phyloP scores from a whole-genome alignment of 768 basidiomycete species.

The Suillus subalutaceus region DNA sequence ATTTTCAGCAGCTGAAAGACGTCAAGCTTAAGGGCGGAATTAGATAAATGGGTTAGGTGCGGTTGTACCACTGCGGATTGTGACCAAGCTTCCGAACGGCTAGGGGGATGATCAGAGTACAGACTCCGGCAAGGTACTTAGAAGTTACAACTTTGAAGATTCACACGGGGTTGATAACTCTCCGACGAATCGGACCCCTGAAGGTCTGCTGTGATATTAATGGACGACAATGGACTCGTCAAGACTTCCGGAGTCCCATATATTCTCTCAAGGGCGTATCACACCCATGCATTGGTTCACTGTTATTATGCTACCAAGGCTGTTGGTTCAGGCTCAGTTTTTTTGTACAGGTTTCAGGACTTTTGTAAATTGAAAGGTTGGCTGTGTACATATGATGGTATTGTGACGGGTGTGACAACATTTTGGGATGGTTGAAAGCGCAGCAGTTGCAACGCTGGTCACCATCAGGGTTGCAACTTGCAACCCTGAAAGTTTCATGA shows the following conservation, averaged over 20 bases:
- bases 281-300: not conserved
- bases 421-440: not conserved
- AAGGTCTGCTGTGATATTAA: too few relatives aligned
- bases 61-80: not conserved
- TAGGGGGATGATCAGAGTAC: not conserved
- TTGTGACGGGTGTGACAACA: not conserved
- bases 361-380: not conserved
- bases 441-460: not conserved
- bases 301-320: not conserved
- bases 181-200: not conserved
- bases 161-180: not conserved
- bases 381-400: not conserved
- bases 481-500: constrained; percentile 7
- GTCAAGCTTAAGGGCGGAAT: not conserved
- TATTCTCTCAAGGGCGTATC: too few relatives aligned
- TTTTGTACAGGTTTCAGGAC: not conserved
- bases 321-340: not conserved
- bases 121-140: not conserved
- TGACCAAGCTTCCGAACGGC: not conserved
- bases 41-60: not conserved
- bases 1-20: not conserved
- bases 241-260: too few relatives aligned
- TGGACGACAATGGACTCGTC: too few relatives aligned
- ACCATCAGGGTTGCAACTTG: not conserved
- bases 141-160: not conserved